Conservation (phyloP, 352 stramenopile species). For the Pythium dissimile region DNA sequence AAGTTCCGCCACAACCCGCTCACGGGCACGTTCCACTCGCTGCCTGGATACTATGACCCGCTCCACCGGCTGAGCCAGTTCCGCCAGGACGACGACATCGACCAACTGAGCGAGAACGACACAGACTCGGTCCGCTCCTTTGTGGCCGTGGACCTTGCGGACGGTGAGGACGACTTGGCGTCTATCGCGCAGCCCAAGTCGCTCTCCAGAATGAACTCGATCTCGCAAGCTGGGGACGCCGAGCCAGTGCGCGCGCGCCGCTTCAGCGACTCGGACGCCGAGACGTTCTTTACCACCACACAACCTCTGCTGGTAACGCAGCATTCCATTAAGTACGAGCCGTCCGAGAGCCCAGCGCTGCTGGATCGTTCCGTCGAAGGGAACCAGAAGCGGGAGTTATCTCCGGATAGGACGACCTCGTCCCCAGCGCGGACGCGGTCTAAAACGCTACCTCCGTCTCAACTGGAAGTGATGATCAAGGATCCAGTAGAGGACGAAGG, state of each 20-base stretch:
- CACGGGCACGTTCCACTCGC: slow-evolving; percentile 84
- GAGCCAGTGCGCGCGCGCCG: slow-evolving; percentile 39
- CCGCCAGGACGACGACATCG: slow-evolving; percentile 47
- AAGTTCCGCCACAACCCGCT: slow-evolving; percentile 86
- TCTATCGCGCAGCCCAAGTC: slow-evolving; percentile 50
- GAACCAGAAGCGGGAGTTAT: slow-evolving; percentile 3
- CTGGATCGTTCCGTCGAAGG: background rate
- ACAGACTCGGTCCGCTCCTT: slow-evolving; percentile 77
- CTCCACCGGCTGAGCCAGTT: slow-evolving; percentile 76
- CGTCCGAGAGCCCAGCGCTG: too few species aligned
- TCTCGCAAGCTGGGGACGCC: slow-evolving; percentile 31
- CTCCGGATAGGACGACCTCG: background rate
- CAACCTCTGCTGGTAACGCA: background rate
- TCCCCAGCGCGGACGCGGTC: slow-evolving; percentile 14
- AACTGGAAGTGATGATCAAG: slow-evolving; percentile 12
- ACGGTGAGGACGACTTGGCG: slow-evolving; percentile 49
- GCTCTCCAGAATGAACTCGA: slow-evolving; percentile 72
- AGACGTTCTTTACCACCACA: slow-evolving; percentile 52
- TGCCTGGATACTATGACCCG: slow-evolving; percentile 85
- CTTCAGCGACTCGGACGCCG: slow-evolving; percentile 81
- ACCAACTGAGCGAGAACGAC: slow-evolving; percentile 59
- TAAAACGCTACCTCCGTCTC: slow-evolving; percentile 15
- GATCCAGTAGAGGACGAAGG: slow-evolving; percentile 22
- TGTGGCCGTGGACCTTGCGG: slow-evolving; percentile 70
- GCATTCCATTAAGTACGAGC: background rate